These are phyloP conservation scores for Thalassia testudinum DNA, from an alignment of 116 monocot genomes.

Conservation along the genomic window DNA sequence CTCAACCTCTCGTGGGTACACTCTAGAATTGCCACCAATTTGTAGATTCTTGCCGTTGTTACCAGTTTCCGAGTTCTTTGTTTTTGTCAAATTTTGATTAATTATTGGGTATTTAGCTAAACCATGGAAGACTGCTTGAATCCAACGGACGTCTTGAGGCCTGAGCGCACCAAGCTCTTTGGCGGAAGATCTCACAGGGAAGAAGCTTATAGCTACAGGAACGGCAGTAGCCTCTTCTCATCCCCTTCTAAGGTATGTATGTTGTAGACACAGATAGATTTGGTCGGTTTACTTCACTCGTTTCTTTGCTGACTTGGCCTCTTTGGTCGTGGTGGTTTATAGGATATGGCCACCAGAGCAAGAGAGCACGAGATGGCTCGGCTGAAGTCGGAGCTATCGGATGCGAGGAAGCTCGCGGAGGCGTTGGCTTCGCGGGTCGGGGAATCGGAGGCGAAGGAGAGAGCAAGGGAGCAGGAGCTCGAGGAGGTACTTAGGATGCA, in stretches of 20 bases:
- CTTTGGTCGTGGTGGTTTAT: neutral
- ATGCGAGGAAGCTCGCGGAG: slow-evolving; percentile 7
- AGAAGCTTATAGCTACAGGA: slow-evolving; percentile 5
- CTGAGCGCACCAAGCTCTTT: slow-evolving; percentile 8
- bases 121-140: no score
- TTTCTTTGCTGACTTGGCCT: neutral
- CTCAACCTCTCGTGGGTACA: no score
- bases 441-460: slow-evolving; percentile 12
- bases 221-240: slow-evolving; percentile 1
- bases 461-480: slow-evolving; percentile 8
- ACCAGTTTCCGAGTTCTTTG: no score
- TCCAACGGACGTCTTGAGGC: no score
- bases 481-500: neutral
- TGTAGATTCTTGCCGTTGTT: no score
- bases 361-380: slow-evolving; percentile 14
- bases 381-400: slow-evolving; percentile 16
- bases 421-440: slow-evolving; percentile 17
- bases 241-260: slow-evolving; percentile 15
- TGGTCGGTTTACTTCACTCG: neutral
- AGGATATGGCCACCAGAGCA: slow-evolving; percentile 7
- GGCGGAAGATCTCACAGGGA: slow-evolving; percentile 16
- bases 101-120: no score
- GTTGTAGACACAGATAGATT: neutral
- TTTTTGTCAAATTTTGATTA: no score
- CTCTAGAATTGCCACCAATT: no score